Percentiles rank a stretch among this genome's conserved stretches.
These are phyloP conservation scores for Acacia acuminata DNA, from an alignment of 306 rosid genomes.

Conservation along the genomic window DNA sequence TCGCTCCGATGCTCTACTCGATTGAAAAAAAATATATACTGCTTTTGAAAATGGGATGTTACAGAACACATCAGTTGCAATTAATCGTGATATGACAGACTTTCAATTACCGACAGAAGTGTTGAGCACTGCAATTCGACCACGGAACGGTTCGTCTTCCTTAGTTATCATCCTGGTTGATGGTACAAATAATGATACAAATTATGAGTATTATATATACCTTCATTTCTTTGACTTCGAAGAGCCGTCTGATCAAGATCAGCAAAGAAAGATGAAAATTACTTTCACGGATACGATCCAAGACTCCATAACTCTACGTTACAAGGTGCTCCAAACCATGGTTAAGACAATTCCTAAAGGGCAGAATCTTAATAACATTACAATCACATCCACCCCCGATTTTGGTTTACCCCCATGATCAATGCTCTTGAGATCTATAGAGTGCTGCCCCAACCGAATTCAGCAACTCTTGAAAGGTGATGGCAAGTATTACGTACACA, in stretches of 20 bases:
- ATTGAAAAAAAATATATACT: too few relatives aligned
- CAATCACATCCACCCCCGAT: not conserved
- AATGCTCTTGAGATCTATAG: conserved; percentile 29
- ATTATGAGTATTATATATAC: not conserved
- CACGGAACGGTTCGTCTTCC: not conserved
- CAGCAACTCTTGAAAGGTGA: too few relatives aligned
- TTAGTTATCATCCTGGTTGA: fast-evolving
- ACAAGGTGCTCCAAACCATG: not conserved
- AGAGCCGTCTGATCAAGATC: not conserved
- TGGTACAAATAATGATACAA: too few relatives aligned
- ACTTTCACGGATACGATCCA: not conserved
- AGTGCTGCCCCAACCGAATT: too few relatives aligned
- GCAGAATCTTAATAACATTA: not conserved
- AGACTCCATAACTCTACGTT: not conserved
- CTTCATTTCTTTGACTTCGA: conserved; percentile 27
- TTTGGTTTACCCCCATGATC: conserved; percentile 15
- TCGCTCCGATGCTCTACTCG: too few relatives aligned
- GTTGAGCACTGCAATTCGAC: not conserved
- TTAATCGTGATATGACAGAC: not conserved
- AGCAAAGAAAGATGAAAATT: not conserved
- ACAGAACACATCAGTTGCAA: not conserved
- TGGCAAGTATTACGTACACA: too few relatives aligned
- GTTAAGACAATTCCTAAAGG: not conserved
- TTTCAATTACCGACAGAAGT: conserved; percentile 13
- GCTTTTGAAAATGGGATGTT: too few relatives aligned